Conservation (phyloP, 2,329 filamentous ascomycete species). For the Sporothrix brunneoviolacea region DNA sequence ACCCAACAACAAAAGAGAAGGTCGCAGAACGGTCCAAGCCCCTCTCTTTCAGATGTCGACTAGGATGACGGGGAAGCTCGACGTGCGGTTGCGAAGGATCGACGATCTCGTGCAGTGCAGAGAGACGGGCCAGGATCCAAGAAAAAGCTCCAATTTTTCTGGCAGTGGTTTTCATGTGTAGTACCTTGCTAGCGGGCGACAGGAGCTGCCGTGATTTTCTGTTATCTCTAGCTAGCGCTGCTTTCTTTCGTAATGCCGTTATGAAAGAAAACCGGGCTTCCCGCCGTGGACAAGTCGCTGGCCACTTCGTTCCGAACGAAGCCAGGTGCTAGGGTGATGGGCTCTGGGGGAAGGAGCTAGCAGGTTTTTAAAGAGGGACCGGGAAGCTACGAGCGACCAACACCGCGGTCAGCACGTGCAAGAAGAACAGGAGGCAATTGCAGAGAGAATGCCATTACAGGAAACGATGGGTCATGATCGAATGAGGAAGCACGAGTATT, state of each 20-base stretch:
- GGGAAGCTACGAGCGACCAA: neutral
- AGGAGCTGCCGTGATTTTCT: conserved; percentile 8
- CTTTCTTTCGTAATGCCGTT: conserved; percentile 10
- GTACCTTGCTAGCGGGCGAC: neutral
- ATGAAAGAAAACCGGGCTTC: conserved; percentile 7
- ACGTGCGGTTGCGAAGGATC: conserved; percentile 3
- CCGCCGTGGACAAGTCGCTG: neutral
- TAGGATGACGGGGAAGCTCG: no score
- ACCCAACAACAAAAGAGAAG: no score
- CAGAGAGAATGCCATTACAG: no score
- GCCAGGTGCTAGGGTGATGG: no score
- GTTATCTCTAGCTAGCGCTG: neutral
- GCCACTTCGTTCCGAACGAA: no score
- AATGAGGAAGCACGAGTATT: no score
- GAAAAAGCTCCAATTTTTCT: conserved; percentile 3
- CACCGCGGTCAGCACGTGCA: neutral
- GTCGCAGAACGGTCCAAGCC: no score
- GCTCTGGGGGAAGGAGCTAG: neutral
- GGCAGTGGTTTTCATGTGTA: neutral
- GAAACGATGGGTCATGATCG: no score
- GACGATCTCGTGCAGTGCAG: no score
- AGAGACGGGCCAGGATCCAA: no score
- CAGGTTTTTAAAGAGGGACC: neutral
- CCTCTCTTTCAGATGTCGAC: no score
- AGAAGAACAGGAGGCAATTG: neutral